These are phyloP conservation scores for Tothia fuscella DNA, from an alignment of 2,329 filamentous ascomycete species.

Conservation along the genomic window DNA sequence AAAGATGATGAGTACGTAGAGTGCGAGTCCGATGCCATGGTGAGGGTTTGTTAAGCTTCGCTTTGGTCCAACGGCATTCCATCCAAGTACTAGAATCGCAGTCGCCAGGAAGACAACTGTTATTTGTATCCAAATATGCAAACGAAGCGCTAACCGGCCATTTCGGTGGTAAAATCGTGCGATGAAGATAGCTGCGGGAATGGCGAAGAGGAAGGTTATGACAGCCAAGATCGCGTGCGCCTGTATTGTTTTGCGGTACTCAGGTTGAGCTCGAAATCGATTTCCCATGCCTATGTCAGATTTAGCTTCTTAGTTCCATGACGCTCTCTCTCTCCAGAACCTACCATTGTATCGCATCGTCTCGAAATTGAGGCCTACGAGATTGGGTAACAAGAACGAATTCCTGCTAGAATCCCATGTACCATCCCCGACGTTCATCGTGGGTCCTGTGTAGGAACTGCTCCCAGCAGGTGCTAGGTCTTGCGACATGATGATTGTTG, in stretches of 20 bases:
- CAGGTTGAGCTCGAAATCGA: slow-evolving; percentile 54
- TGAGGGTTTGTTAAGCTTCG: slow-evolving; percentile 69
- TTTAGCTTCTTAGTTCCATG: neutral
- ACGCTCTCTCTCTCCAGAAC: slow-evolving; percentile 14
- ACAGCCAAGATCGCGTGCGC: slow-evolving; percentile 62
- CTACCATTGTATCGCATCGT: slow-evolving; percentile 78
- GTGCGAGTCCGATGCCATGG: slow-evolving; percentile 69
- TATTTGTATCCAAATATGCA: slow-evolving; percentile 65
- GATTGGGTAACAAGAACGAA: slow-evolving; percentile 65
- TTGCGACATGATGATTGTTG: neutral
- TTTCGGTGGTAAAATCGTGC: slow-evolving; percentile 58
- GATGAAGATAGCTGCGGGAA: slow-evolving; percentile 62
- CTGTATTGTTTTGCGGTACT: slow-evolving; percentile 59
- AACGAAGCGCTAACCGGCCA: slow-evolving; percentile 48
- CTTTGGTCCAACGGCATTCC: slow-evolving; percentile 62
- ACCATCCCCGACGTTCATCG: slow-evolving; percentile 67
- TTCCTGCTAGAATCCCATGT: slow-evolving; percentile 73
- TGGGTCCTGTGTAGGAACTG: slow-evolving; percentile 60
- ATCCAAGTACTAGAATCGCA: slow-evolving; percentile 62
- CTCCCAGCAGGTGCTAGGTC: slow-evolving; percentile 49
- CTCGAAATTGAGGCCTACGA: slow-evolving; percentile 64
- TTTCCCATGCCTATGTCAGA: slow-evolving; percentile 60
- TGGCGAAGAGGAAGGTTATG: slow-evolving; percentile 60
- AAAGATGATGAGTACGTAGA: slow-evolving; percentile 60
- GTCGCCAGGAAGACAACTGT: slow-evolving; percentile 56